Percentiles rank a stretch among this genome's conserved stretches.
These are phyloP conservation scores for Seiridium cupressi DNA, from an alignment of 2,329 filamentous ascomycete genomes.

Conservation along the genomic window DNA sequence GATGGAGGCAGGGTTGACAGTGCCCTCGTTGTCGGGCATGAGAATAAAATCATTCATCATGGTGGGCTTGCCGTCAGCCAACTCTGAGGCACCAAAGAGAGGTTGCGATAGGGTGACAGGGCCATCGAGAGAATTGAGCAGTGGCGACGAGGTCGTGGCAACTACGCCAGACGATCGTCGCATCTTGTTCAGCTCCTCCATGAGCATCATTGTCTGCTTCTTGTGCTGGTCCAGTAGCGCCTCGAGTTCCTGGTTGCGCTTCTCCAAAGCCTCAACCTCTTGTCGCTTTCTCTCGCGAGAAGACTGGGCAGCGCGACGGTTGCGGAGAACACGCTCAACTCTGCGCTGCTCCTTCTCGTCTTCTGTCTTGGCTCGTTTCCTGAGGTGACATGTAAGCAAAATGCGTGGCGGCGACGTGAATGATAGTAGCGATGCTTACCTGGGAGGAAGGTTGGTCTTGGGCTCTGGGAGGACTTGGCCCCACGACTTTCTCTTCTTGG, in stretches of 20 bases:
- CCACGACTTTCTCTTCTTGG: slow-evolving; percentile 98
- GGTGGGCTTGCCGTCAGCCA: slow-evolving; percentile 24
- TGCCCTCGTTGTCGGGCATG: slow-evolving; percentile 39
- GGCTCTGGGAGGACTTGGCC: slow-evolving; percentile 94
- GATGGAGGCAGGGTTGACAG: slow-evolving; percentile 60
- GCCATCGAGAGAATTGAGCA: slow-evolving; percentile 41
- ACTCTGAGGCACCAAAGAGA: slow-evolving; percentile 46
- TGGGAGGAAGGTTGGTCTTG: slow-evolving; percentile 91
- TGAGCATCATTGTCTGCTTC: slow-evolving; percentile 46
- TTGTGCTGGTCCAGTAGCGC: slow-evolving; percentile 59
- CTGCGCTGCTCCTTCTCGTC: slow-evolving; percentile 98
- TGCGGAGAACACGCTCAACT: slow-evolving; percentile 94
- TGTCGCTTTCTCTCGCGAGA: slow-evolving; percentile 89
- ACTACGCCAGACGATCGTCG: slow-evolving; percentile 42
- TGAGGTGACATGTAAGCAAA: slow-evolving; percentile 27
- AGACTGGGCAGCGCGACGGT: slow-evolving; percentile 93
- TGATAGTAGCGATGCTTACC: slow-evolving; percentile 48
- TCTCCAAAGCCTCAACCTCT: slow-evolving; percentile 83
- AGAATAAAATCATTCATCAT: slow-evolving; percentile 44
- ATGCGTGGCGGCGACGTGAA: neutral
- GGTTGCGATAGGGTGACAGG: slow-evolving; percentile 58
- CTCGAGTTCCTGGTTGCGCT: slow-evolving; percentile 70
- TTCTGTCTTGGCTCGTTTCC: slow-evolving; percentile 97
- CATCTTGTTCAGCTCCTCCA: slow-evolving; percentile 49
- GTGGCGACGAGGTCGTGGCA: slow-evolving; percentile 37